phyloP scores from a whole-genome alignment of 805 yeast species.

The Monosporozyma aquatica region DNA sequence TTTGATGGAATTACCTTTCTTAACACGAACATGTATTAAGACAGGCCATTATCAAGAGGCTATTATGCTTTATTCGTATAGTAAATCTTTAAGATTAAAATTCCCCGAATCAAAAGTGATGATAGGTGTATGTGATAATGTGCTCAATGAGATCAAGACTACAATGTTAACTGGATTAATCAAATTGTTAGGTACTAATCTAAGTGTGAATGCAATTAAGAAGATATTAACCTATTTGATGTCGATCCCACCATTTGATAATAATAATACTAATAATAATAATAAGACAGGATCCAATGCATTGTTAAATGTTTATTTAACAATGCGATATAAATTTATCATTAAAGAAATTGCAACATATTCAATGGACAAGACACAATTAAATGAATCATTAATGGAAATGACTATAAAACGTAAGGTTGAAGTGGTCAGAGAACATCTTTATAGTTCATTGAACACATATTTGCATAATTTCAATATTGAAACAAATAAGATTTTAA shows the following conservation, averaged over 20 bases:
- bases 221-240: slow-evolving; percentile 70
- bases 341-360: slow-evolving; percentile 46
- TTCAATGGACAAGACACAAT: slow-evolving; percentile 10
- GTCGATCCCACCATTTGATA: slow-evolving; percentile 48
- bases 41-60: slow-evolving; percentile 88
- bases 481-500: slow-evolving; percentile 4
- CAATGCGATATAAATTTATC: slow-evolving; percentile 62
- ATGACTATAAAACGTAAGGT: slow-evolving; percentile 56
- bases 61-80: slow-evolving; percentile 69
- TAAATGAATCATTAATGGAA: slow-evolving; percentile 19
- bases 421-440: slow-evolving; percentile 73
- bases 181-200: slow-evolving; percentile 59
- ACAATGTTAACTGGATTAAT: slow-evolving; percentile 66
- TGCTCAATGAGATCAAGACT: slow-evolving; percentile 28
- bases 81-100: slow-evolving; percentile 56
- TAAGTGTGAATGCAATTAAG: slow-evolving; percentile 68
- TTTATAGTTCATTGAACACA: slow-evolving; percentile 23
- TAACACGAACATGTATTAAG: slow-evolving; percentile 73
- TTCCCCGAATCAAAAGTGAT: slow-evolving; percentile 40
- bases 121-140: slow-evolving; percentile 24
- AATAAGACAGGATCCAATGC: slow-evolving; percentile 24
- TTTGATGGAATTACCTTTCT: slow-evolving; percentile 72
- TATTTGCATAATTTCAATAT: slow-evolving; percentile 17
- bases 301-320: slow-evolving; percentile 48
- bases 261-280: too few relatives aligned